These are phyloP conservation scores for Botryotinia convoluta DNA, from an alignment of 2,329 filamentous ascomycete genomes.

Conservation along the genomic window DNA sequence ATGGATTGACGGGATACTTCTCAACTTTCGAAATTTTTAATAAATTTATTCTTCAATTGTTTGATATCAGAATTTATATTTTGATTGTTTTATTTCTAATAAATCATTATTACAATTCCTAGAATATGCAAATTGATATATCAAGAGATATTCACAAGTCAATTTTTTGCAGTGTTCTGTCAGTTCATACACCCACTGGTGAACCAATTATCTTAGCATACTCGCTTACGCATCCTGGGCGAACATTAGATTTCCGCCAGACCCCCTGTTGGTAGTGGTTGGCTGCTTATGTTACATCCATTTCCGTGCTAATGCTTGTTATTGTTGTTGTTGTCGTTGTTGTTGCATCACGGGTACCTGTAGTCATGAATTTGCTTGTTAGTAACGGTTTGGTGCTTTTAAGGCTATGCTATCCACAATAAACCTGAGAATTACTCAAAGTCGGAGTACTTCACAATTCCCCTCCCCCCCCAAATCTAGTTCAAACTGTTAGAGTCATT, in stretches of 20 bases:
- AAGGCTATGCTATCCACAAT: not conserved
- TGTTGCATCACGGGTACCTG: rapidly evolving
- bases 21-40: too few species aligned
- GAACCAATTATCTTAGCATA: too few species aligned
- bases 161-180: too few species aligned
- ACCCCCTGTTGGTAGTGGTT: not conserved
- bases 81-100: too few species aligned
- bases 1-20: too few species aligned
- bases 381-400: not conserved
- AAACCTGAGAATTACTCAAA: not conserved
- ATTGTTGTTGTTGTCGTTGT: not conserved
- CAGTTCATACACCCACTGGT: too few species aligned
- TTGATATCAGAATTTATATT: too few species aligned
- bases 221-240: too few species aligned
- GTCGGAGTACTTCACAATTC: not conserved
- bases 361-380: not conserved
- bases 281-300: not conserved
- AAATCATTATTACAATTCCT: too few species aligned
- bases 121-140: too few species aligned
- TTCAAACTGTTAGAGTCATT: not conserved
- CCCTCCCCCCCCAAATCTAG: not conserved
- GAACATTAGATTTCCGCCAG: not conserved
- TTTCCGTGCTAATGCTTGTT: not conserved
- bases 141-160: too few species aligned
- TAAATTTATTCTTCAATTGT: too few species aligned